These are phyloP conservation scores for Globisporangium sylvaticum DNA, from an alignment of 352 stramenopile species.

Conservation along the genomic window DNA sequence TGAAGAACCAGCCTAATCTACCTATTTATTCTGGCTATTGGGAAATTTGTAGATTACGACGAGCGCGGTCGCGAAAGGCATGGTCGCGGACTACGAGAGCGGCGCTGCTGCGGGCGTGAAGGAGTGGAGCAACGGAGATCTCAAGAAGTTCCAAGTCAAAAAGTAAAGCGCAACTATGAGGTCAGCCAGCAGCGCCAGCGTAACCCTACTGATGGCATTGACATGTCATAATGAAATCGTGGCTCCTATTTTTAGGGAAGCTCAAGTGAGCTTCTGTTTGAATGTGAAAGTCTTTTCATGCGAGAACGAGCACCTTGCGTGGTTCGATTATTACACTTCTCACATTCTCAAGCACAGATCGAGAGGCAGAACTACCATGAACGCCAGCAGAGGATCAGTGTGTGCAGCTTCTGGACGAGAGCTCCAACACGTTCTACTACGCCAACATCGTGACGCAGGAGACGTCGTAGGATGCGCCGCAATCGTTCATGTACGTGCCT, in stretches of 20 bases:
- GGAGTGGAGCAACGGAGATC: constrained; percentile 44
- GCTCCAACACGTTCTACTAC: constrained; percentile 13
- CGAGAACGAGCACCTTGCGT: neutral
- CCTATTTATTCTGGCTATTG: neutral
- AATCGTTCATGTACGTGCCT: constrained; percentile 12
- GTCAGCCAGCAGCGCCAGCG: neutral
- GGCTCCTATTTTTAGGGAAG: neutral
- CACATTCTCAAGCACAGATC: neutral
- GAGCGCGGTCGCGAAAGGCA: constrained; percentile 51
- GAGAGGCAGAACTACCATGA: neutral
- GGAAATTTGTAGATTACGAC: constrained; percentile 36
- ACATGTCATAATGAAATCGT: too few species aligned
- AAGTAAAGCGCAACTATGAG: neutral
- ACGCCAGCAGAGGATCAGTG: constrained; percentile 4
- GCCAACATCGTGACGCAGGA: constrained; percentile 13
- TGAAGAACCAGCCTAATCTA: neutral
- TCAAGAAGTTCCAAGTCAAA: constrained; percentile 45
- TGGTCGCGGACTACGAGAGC: constrained; percentile 71
- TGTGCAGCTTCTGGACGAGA: constrained; percentile 10
- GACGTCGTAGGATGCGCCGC: constrained; percentile 12
- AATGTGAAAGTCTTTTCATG: neutral
- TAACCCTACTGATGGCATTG: neutral
- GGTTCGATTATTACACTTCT: neutral
- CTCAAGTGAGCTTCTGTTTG: neutral
- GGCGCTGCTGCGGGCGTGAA: constrained; percentile 28